Evolutionary conservation across 202 grass and related monocot species (phyloP).

Genomic region (Saccharum hybrid): DNA sequence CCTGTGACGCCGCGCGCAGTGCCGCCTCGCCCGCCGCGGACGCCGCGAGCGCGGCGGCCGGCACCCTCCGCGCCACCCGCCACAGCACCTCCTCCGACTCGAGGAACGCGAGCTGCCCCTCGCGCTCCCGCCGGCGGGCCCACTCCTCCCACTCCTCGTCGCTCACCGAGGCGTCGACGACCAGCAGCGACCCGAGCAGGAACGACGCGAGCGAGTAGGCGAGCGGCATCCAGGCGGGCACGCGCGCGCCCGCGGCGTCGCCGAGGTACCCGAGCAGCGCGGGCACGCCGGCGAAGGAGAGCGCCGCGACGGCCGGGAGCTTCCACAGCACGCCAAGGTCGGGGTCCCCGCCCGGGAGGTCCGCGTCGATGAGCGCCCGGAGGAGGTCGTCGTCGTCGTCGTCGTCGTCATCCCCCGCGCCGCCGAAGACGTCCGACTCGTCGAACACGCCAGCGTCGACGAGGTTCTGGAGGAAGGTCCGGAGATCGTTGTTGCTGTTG

Average conservation of each 20-base stretch:
- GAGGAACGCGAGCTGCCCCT: conserved; percentile 49
- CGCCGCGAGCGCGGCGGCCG: conserved; percentile 29
- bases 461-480: conserved; percentile 55
- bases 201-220: conserved; percentile 48
- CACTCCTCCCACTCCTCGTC: conserved; percentile 49
- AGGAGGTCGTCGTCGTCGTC: conserved; percentile 32
- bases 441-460: conserved; percentile 45
- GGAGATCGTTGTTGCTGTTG: conserved; percentile 43
- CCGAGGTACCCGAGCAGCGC: conserved; percentile 50
- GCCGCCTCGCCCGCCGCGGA: conserved; percentile 42
- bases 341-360: conserved; percentile 33
- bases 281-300: conserved; percentile 47
- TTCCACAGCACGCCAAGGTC: conserved; percentile 60
- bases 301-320: conserved; percentile 36
- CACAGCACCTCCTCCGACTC: conserved; percentile 50
- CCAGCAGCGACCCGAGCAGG: conserved; percentile 46
- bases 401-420: conserved; percentile 15
- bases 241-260: conserved; percentile 44
- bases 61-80: conserved; percentile 32
- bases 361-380: conserved; percentile 43
- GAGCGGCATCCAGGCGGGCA: conserved; percentile 54
- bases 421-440: conserved; percentile 43
- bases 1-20: conserved; percentile 38
- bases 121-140: conserved; percentile 11
- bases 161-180: conserved; percentile 45